Evolutionary conservation across 208 protist genomes (phyloP), one percentile per base, ranked within the genome.

Genomic region (Wallacemonas sp.): DNA sequence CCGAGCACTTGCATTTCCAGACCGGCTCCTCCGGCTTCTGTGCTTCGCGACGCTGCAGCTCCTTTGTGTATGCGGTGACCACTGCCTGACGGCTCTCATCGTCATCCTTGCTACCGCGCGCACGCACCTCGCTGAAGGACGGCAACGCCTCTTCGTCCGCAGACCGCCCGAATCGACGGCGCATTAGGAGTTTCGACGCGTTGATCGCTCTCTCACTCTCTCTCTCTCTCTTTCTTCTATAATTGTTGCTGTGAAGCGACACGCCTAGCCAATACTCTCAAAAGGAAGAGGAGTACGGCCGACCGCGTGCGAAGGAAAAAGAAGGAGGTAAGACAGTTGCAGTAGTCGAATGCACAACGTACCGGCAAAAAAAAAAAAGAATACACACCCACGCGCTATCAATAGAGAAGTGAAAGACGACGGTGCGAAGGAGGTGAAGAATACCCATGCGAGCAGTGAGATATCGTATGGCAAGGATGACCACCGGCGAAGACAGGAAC

Each of bases 291-390:
- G n/a, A n/a, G n/a, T n/a, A n/a, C n/a, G n/a, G n/a, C n/a, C n/a
- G n/a, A n/a, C n/a, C n/a, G n/a, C n/a, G n/a, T n/a, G n/a, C 30
- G 50, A 27, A 48, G 46, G 26, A 12, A 27, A 42, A 46, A 44
- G 55, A 39, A 45, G 60, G 19, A 36, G 27, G 19, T 12, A 58
- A 24, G 30, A 58, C 12, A 29, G n/a, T n/a, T n/a, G n/a, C n/a
- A n/a, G n/a, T n/a, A n/a, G n/a, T n/a, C n/a, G n/a, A n/a, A n/a
- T n/a, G n/a, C n/a, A n/a, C n/a, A n/a, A n/a, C n/a, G n/a, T n/a
- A n/a, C n/a, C n/a, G n/a, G n/a, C n/a, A 58, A 58, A 58, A 58
- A 12, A 58, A 58, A 58, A 30, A 5, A 58, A 33, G 36, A 63
- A 63, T 46, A 27, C 32, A 27, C 21, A 29, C 26, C 8, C 32